Percentiles rank a stretch among this genome's conserved stretches.
Evolutionary conservation across 2,329 filamentous ascomycete species (phyloP).

Genomic region (Pseudogymnoascus sp.): DNA sequence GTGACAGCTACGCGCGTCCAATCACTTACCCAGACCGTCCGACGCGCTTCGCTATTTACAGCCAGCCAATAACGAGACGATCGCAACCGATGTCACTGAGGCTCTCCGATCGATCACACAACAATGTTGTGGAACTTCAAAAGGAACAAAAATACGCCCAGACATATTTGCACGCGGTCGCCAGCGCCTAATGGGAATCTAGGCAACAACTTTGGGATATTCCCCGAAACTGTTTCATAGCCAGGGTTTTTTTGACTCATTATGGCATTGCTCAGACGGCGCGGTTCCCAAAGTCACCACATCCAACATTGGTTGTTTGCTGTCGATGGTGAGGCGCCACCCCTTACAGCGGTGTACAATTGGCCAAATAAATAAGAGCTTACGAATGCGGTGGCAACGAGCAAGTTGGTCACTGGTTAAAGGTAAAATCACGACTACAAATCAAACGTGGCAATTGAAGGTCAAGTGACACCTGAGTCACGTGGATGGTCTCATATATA

Average conservation of each 20-base stretch:
- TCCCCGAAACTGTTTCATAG: conserved; percentile 18
- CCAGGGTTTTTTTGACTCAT: conserved; percentile 17
- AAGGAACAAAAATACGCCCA: not conserved
- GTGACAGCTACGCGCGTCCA: not conserved
- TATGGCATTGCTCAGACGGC: not conserved
- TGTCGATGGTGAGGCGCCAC: not conserved
- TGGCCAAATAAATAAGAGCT: not conserved
- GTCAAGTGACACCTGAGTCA: not conserved
- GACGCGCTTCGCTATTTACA: not conserved
- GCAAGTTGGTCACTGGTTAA: not conserved
- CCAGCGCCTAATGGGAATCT: not conserved
- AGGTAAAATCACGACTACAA: not conserved
- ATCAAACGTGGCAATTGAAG: not conserved
- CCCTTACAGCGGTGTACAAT: not conserved
- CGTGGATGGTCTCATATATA: not conserved
- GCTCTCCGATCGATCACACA: not conserved
- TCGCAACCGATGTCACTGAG: conserved; percentile 5
- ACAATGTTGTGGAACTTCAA: not conserved
- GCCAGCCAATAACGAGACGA: conserved; percentile 1
- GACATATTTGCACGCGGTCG: conserved; percentile 12
- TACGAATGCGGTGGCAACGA: not conserved
- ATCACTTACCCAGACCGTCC: not conserved
- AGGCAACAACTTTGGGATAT: conserved; percentile 18
- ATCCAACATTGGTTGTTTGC: not conserved
- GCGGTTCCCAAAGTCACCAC: not conserved